phyloP scores from a whole-genome alignment of 2,329 filamentous ascomycete species.

The Sporothrix brunneoviolacea region DNA sequence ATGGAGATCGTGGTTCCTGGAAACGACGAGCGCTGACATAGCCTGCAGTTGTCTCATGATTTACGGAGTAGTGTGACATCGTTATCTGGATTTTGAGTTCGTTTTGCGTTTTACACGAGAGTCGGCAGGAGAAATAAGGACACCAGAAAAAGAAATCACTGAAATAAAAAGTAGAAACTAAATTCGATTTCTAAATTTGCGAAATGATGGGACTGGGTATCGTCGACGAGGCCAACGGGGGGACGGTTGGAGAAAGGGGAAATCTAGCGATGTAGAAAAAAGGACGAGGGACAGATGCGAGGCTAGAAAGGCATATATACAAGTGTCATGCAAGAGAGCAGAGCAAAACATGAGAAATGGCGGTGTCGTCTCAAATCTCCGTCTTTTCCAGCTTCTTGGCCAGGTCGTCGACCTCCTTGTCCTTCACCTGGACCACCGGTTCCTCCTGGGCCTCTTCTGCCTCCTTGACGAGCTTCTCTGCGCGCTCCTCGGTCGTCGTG shows the following conservation, averaged over 20 bases:
- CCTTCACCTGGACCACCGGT: slow-evolving; percentile 62
- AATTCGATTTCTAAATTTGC: too few relatives aligned
- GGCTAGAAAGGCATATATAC: slow-evolving; percentile 1
- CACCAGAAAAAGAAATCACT: too few relatives aligned
- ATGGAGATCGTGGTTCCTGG: too few relatives aligned
- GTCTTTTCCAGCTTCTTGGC: slow-evolving; percentile 72
- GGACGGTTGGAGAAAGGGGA: background rate
- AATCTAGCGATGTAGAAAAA: background rate
- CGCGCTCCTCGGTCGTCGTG: slow-evolving; percentile 51
- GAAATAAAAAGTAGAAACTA: too few relatives aligned
- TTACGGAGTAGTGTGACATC: too few relatives aligned
- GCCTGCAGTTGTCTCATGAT: too few relatives aligned
- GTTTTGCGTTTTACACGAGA: too few relatives aligned
- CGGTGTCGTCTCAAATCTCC: slow-evolving; percentile 32
- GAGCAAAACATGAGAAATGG: background rate
- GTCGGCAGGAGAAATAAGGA: too few relatives aligned
- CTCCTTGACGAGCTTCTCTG: slow-evolving; percentile 62
- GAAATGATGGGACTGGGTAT: too few relatives aligned
- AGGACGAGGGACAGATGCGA: background rate
- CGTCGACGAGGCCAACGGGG: too few relatives aligned
- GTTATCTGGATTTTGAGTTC: too few relatives aligned
- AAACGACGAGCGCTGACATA: too few relatives aligned
- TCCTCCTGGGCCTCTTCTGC: slow-evolving; percentile 67
- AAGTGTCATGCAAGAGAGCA: background rate
- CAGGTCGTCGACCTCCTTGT: slow-evolving; percentile 75